Conservation (phyloP, 306 rosid species). For the Cucumis cinereus region DNA sequence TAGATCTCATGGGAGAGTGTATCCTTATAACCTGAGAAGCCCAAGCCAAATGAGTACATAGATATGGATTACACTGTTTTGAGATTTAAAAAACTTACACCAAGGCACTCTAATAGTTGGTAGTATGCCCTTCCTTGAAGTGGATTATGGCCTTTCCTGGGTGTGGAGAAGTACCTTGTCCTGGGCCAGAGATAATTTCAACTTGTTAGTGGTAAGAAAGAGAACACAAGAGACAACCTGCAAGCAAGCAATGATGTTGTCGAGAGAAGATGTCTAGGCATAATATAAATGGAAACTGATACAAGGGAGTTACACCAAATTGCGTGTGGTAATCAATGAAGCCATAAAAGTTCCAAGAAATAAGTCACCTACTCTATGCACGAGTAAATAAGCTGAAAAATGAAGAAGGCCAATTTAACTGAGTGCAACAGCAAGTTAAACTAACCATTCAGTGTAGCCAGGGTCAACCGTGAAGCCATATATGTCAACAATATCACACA, state of each 20-base stretch:
- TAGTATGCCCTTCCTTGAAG: constrained; percentile 99
- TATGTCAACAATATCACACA: constrained; percentile 90
- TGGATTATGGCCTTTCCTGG: constrained; percentile 96
- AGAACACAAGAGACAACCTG: not conserved
- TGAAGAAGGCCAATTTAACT: not conserved
- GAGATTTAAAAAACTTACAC: constrained; percentile 31
- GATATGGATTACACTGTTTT: not conserved
- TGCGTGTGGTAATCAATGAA: not conserved
- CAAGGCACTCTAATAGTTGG: constrained; percentile 96
- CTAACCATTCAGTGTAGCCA: constrained; percentile 94
- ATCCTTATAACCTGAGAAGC: constrained; percentile 73
- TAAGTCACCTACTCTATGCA: not conserved
- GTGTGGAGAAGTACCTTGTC: constrained; percentile 90
- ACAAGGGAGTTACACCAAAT: not conserved
- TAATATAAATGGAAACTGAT: not conserved
- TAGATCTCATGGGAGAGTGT: constrained; percentile 94
- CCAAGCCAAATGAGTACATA: constrained; percentile 1
- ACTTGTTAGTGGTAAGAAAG: constrained; percentile 2
- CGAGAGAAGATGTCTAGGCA: not conserved
- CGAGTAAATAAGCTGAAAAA: not conserved
- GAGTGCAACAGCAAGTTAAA: not conserved
- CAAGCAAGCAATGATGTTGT: not conserved
- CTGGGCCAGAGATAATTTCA: constrained; percentile 16
- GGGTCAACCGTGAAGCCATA: constrained; percentile 99
- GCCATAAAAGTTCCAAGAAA: not conserved